Base-by-base conservation (phyloP, 768 basidiomycete genomes). In the Sporobolomyces roseus region DNA sequence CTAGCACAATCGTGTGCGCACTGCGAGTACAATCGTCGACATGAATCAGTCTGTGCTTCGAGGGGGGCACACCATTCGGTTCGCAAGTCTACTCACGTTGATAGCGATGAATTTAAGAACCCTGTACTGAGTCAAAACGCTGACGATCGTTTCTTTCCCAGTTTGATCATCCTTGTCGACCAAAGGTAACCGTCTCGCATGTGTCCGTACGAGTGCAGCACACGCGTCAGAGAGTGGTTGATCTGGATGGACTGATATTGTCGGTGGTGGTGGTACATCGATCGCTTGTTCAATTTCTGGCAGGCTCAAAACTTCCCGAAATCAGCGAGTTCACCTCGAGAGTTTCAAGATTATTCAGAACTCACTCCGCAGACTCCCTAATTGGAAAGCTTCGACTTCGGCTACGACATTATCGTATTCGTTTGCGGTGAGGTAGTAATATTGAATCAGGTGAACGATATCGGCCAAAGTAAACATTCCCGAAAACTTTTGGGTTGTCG, bases 401-500 rank as follows among this genome's bases (percentile, higher is more conserved):
- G 87, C 84, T 0, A 88, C 85, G 8, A 92, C 93, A 60, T 85
- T 86, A 74, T 92, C 92, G 78, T 86, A 89, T 43, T 87, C 87
- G 36, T 89, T 87, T 3, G 84, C 81, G 17, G 88, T 90, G 53
- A 87, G 86, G 79, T 97, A 96, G 79, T 97, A 99, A 81, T 93
- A 96, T 76, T 99, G 96, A 73, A 99, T 98, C 72, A 99, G 86
- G 78, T 99, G 96, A 65, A 99, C 97, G 78, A 99, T 93, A 79
- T 99, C 96, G 65, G 92, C 85, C n/a, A 98, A 91, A 13, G 96
- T 99, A 77, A 99, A 88, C 94, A 99, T 98, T 68, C 96, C 96
- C 13, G 91, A 91, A 76, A 99, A 99, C 48, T 83, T 85, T 7
- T 91, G 93, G 68, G 85, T 86, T 72, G 92, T 90, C 78, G 92